A percentile compares a stretch with the other conserved stretches of the same genome.
Conservation (phyloP, 805 yeast species). For the Zygosaccharomyces rouxii region DNA sequence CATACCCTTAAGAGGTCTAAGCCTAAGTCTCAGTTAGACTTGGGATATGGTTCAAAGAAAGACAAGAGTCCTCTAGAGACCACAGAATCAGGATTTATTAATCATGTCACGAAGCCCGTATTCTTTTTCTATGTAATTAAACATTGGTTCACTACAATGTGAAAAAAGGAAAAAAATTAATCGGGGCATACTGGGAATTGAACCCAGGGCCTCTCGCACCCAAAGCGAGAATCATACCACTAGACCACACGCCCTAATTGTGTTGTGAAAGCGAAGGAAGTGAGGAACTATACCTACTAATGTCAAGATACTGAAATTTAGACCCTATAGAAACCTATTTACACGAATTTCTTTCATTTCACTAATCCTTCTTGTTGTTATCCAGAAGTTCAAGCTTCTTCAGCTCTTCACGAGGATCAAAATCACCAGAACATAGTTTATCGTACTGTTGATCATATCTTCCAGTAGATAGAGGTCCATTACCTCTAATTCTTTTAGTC, state of each 20-base stretch:
- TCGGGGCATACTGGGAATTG: slow-evolving; percentile 50
- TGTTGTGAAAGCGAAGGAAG: background rate
- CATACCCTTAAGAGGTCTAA: no score
- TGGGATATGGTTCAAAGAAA: no score
- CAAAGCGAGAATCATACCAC: slow-evolving; percentile 41
- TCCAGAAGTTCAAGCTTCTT: slow-evolving; percentile 61
- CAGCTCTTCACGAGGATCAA: slow-evolving; percentile 78
- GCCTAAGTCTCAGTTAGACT: no score
- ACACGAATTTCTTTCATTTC: background rate
- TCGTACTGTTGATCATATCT: slow-evolving; percentile 85
- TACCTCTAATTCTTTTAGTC: slow-evolving; percentile 87
- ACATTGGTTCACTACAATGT: no score
- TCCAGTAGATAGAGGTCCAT: slow-evolving; percentile 90
- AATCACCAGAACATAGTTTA: slow-evolving; percentile 73
- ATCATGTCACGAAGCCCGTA: no score
- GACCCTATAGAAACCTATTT: background rate
- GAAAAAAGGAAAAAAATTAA: slow-evolving; percentile 13
- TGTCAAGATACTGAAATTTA: no score
- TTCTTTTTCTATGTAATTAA: no score
- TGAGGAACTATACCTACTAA: no score
- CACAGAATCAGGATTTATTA: no score
- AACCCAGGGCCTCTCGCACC: slow-evolving; percentile 61
- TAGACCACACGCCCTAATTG: slow-evolving; percentile 37
- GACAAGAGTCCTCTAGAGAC: no score
- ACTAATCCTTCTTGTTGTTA: slow-evolving; percentile 41